Conservation (phyloP, 169 alveolate genomes). For the Toxoplasma gondii region DNA sequence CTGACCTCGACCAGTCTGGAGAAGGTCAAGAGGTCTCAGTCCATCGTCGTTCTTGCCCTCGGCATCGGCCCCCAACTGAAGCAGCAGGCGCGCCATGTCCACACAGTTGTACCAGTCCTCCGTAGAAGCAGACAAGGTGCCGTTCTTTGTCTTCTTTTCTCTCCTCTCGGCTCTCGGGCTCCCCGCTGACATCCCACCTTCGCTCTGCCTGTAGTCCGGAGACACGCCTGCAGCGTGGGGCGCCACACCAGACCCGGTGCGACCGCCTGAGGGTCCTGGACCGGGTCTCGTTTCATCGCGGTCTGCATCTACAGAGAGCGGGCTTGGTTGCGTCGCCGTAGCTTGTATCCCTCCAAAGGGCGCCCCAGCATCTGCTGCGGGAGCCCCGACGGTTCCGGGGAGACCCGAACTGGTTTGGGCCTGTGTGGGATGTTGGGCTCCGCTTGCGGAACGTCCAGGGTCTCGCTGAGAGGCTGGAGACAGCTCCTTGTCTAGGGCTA, state of each 20-base stretch:
- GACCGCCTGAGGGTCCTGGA: neutral
- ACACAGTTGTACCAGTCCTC: conserved; percentile 19
- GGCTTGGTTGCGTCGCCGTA: neutral
- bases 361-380: no score
- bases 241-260: neutral
- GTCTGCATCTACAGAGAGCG: neutral
- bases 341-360: no score
- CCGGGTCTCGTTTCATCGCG: neutral
- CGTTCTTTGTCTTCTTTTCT: neutral
- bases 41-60: conserved; percentile 71
- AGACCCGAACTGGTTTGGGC: neutral
- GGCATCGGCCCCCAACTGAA: conserved; percentile 75
- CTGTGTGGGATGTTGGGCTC: neutral
- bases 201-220: neutral
- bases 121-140: neutral
- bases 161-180: neutral
- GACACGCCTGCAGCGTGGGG: neutral
- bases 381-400: neutral
- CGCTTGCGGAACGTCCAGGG: neutral
- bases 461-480: neutral
- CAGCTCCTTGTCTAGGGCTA: neutral
- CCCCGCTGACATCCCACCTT: neutral
- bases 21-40: conserved; percentile 69
- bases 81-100: conserved; percentile 55
- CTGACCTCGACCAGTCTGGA: neutral